Base-by-base conservation (phyloP, 768 basidiomycete genomes). In the Psilocybe subaeruginosa region DNA sequence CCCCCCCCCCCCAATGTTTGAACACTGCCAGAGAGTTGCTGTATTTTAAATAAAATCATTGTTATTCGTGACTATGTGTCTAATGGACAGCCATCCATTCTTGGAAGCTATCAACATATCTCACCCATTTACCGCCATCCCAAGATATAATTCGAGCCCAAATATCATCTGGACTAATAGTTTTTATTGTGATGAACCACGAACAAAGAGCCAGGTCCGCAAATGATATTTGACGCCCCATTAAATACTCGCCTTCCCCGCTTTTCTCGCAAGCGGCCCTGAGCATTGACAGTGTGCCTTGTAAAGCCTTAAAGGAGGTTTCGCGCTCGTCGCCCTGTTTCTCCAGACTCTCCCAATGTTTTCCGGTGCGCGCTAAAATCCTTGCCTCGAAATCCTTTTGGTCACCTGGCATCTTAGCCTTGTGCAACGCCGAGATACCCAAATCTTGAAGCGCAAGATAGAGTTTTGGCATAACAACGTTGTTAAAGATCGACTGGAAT, bases 131-230 rank as follows among this genome's bases (percentile, higher is more conserved):
- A 23, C 73, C 72, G 14, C 61, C 64, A 49, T 72, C 66, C 72
- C 72, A 74, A 4, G 64, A 56, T n/a, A 50, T 56, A 31, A 75
- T 62, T 46, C 64, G 62, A 1, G 55, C 51, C 68, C 71, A 73
- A 8, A 63, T 69, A 17, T 71, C 72, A 6, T 74, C 62, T 14
- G 72, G 70, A 46, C 73, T 73, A 17, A 67, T 61, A 6, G 59
- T 60, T 55, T 64, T 68, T 19, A 70, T 49, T 37, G 64, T 66
- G 17, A 73, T 61, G 37, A 74, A 61, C 29, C 63, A 64, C 12
- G 64, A 69, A 23, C 65, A 65, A 12, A 76, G 54, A 9, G 66
- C 68, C 48, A 74, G 70, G 60, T 76, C 74, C 14, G 72, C 55
- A 33, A 70, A 66, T 4, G 68, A 59, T 8, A 71, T 31, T 33